Conservation (phyloP, 805 yeast species). For the Yarrowia osloensis region DNA sequence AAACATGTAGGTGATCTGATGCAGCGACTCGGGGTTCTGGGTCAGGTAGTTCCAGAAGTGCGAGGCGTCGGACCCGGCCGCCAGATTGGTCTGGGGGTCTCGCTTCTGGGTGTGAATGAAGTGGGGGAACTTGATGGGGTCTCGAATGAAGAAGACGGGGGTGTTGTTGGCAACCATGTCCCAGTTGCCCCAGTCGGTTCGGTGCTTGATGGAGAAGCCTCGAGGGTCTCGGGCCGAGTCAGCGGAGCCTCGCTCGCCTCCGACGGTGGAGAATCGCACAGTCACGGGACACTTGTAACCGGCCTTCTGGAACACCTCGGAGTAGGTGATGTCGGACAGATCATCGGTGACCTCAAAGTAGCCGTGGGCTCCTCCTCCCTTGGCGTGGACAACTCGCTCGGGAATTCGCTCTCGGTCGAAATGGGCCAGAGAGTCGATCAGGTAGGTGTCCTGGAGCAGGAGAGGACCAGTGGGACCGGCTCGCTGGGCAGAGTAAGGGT, state of each 20-base stretch:
- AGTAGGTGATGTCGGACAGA: constrained; percentile 67
- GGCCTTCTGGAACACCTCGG: constrained; percentile 64
- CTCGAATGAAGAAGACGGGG: constrained; percentile 82
- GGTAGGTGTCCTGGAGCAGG: constrained; percentile 75
- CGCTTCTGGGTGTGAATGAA: constrained; percentile 89
- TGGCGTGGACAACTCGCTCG: constrained; percentile 91
- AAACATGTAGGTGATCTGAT: constrained; percentile 72
- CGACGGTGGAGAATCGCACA: constrained; percentile 83
- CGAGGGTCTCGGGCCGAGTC: constrained; percentile 87
- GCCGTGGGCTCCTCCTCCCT: constrained; percentile 91
- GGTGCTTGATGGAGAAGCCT: constrained; percentile 78
- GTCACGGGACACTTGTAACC: constrained; percentile 72
- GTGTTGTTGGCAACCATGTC: constrained; percentile 87
- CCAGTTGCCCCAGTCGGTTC: constrained; percentile 81
- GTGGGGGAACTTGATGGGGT: constrained; percentile 82
- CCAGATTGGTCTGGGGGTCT: constrained; percentile 74
- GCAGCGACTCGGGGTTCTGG: constrained; percentile 70
- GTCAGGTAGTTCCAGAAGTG: constrained; percentile 85
- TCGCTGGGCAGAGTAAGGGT: constrained; percentile 46
- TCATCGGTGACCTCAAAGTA: constrained; percentile 85
- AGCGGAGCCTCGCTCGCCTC: constrained; percentile 80
- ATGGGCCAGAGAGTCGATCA: constrained; percentile 80
- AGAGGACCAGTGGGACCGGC: constrained; percentile 77
- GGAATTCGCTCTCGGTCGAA: constrained; percentile 90
- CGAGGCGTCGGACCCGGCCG: constrained; percentile 56